phyloP scores from a whole-genome alignment of 495 filamentous ascomycete genomes.

The Hyphodiscus hymeniophilus region DNA sequence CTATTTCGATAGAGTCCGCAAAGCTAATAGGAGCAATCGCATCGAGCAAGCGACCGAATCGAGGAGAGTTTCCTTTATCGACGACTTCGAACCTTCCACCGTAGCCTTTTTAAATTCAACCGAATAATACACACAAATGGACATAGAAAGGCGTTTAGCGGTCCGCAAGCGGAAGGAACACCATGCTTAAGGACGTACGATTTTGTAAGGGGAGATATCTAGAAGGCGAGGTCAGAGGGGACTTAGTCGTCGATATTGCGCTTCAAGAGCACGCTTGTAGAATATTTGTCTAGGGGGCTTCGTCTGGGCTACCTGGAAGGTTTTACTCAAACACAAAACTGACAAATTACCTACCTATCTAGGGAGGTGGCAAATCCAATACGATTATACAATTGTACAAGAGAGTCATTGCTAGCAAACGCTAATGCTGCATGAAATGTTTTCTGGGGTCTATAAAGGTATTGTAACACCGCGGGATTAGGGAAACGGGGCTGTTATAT shows the following conservation, averaged over 20 bases:
- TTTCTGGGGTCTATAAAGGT: conserved; percentile 9
- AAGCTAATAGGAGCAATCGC: background rate
- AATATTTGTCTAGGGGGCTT: background rate
- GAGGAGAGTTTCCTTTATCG: background rate
- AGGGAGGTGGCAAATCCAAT: no score
- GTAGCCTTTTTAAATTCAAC: background rate
- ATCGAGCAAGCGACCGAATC: background rate
- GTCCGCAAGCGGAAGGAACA: background rate
- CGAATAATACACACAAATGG: background rate
- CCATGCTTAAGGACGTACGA: background rate
- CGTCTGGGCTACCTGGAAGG: background rate
- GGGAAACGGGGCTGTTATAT: conserved; percentile 4
- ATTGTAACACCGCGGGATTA: conserved; percentile 5
- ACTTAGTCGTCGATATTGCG: background rate
- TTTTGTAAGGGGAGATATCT: background rate
- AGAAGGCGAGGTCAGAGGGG: background rate
- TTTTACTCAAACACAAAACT: no score
- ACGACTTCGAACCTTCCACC: background rate
- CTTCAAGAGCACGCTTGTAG: background rate
- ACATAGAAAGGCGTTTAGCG: background rate
- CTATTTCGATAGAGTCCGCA: background rate
- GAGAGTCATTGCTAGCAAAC: no score
- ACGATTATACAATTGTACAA: no score
- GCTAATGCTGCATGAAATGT: conserved; percentile 6
- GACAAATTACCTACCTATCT: no score